phyloP scores from a whole-genome alignment of 441 rosid genomes.

The Kokia cookei region DNA sequence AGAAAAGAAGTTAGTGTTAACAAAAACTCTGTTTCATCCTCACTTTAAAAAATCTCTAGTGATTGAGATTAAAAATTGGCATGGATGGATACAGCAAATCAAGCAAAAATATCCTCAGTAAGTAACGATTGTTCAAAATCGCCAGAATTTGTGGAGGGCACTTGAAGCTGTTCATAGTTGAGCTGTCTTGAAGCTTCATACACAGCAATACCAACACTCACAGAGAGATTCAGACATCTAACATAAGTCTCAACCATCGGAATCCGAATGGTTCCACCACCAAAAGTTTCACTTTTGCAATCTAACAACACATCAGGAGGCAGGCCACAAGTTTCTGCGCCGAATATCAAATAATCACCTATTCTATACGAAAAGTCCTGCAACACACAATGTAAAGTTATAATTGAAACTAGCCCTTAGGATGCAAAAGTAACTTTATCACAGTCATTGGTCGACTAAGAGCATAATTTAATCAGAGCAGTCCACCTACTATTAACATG shows the following conservation, averaged over 20 bases:
- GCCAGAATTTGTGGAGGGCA: constrained; percentile 26
- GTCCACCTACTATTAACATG: too few relatives aligned
- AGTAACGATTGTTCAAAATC: constrained; percentile 31
- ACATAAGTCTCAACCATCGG: constrained; percentile 95
- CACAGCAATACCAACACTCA: constrained; percentile 84
- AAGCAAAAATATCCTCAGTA: constrained; percentile 68
- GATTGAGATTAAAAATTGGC: not conserved
- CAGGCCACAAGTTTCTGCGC: constrained; percentile 84
- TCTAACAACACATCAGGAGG: constrained; percentile 70
- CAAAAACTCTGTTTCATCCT: not conserved
- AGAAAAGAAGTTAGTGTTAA: not conserved
- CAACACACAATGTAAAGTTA: constrained; percentile 8
- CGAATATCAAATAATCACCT: constrained; percentile 87
- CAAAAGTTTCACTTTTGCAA: constrained; percentile 49
- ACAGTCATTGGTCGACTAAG: not conserved
- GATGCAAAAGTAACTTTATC: not conserved
- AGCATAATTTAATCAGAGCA: not conserved
- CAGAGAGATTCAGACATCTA: constrained; percentile 86
- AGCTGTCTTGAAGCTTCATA: constrained; percentile 92
- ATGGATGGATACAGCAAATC: not conserved
- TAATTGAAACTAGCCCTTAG: not conserved
- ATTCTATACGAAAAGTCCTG: constrained; percentile 74
- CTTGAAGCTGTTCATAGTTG: constrained; percentile 64
- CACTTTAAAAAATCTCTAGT: not conserved
- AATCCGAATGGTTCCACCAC: constrained; percentile 77